Conservation (phyloP, 108 stramenopile genomes). For the Phaeodactylum tricornutum region DNA sequence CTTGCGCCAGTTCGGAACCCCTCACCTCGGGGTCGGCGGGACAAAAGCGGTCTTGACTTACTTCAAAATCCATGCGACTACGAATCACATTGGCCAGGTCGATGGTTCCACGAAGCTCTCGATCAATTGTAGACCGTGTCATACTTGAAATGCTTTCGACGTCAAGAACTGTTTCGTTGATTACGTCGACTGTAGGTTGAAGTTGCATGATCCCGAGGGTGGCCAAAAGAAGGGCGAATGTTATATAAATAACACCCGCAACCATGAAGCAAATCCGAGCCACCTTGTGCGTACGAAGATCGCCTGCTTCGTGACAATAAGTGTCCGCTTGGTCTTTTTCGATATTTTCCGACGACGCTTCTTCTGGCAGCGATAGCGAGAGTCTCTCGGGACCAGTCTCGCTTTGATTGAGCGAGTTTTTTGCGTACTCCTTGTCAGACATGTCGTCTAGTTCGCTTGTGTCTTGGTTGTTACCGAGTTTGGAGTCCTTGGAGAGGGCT, state of each 20-base stretch:
- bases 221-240: slow-evolving; percentile 14
- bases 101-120: neutral
- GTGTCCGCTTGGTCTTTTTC: too few species aligned
- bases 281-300: neutral
- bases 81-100: neutral
- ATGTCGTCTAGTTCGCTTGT: too few species aligned
- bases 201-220: slow-evolving; percentile 15
- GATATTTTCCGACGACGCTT: too few species aligned
- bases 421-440: too few species aligned
- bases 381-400: too few species aligned
- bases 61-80: neutral
- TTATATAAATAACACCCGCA: slow-evolving; percentile 3
- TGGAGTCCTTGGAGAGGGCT: too few species aligned
- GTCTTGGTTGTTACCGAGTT: too few species aligned
- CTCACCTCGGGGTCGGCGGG: neutral
- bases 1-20: neutral
- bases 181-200: slow-evolving; percentile 2
- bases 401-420: too few species aligned
- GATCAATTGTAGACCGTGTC: neutral
- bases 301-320: neutral
- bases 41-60: slow-evolving; percentile 4
- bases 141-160: neutral
- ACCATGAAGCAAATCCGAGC: slow-evolving; percentile 4
- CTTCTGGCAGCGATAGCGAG: too few species aligned
- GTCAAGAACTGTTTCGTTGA: slow-evolving; percentile 2